Conservation (phyloP, 2,329 filamentous ascomycete genomes). For the Colletotrichum abscissum region DNA sequence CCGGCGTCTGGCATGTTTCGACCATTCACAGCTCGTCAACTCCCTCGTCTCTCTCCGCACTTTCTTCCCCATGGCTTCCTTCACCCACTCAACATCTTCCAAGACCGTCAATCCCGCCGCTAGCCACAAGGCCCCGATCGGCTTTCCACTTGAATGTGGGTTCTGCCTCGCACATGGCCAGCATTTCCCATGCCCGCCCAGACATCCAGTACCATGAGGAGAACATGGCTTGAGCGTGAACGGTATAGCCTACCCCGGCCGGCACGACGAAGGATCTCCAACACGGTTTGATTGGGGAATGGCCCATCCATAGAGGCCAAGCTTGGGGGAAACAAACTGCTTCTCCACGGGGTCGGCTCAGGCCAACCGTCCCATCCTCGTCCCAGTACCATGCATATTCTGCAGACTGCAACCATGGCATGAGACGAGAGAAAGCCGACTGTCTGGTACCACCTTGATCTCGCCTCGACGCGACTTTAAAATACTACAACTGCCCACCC, state of each 20-base stretch:
- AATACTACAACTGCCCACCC: conserved; percentile 22
- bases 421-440: conserved; percentile 16
- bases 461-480: conserved; percentile 18
- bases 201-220: conserved; percentile 17
- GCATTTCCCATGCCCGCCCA: background rate
- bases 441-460: conserved; percentile 21
- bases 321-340: conserved; percentile 20
- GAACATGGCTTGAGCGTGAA: conserved; percentile 8
- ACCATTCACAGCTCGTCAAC: conserved; percentile 21
- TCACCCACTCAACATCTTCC: conserved; percentile 25
- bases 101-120: conserved; percentile 35
- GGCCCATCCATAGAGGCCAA: conserved; percentile 2
- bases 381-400: conserved; percentile 14
- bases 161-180: conserved; percentile 18
- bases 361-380: background rate
- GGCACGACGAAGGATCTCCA: conserved; percentile 5
- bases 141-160: conserved; percentile 11
- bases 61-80: background rate
- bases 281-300: conserved; percentile 21
- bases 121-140: conserved; percentile 18
- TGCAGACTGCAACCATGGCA: conserved; percentile 26
- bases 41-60: conserved; percentile 18
- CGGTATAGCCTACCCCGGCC: background rate
- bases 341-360: background rate
- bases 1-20: background rate